Base-by-base conservation (phyloP, 805 yeast genomes). In the Zygosaccharomyces bisporus region DNA sequence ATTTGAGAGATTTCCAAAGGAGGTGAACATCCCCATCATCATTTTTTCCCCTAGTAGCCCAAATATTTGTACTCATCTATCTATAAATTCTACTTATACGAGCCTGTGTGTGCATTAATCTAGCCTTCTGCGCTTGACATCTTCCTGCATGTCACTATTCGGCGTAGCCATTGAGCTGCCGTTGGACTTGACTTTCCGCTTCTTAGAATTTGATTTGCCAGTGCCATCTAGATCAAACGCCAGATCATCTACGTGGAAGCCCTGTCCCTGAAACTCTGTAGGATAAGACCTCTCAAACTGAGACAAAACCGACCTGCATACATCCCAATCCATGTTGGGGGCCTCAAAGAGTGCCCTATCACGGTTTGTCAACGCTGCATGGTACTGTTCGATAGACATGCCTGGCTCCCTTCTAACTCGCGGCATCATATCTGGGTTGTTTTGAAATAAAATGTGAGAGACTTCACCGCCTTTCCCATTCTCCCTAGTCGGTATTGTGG, bases 1-100 rank as follows among this genome's bases (percentile, higher is more conserved):
- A 84, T 61, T 72, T 93, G 70, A 79, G 98, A 58, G 97, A 91
- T 61, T 88, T 86, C 58, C 70, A 91, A 62, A 78, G 79, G 58
- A 71, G 63, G 38, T 66, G 48, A 46, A 19, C n/a, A 14, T 14
- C 35, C 14, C 30, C 4, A 18, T 6, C 14, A 29, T 19, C 17
- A 12, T 16, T 18, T 37, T 23, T 37, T 14, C 21, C 14, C 32
- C 32, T 3, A 13, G 31, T 29, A 36, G 36, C 23, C 33, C 35
- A 39, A 23, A 31, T 34, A 35, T 38, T 24, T 40, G 34, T 38
- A 40, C 39, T 39, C 35, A 38, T 32, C 34, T 33, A 43, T 38
- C 47, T 39, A 44, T 39, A 34, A 21, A 43, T 34, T 38, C 36
- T 27, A 42, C 36, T 39, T 36, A 35, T 18, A 25, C 34, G 43